These are phyloP conservation scores for Eucalyptus curtisii DNA, from an alignment of 345 rosid genomes.

Conservation along the genomic window DNA sequence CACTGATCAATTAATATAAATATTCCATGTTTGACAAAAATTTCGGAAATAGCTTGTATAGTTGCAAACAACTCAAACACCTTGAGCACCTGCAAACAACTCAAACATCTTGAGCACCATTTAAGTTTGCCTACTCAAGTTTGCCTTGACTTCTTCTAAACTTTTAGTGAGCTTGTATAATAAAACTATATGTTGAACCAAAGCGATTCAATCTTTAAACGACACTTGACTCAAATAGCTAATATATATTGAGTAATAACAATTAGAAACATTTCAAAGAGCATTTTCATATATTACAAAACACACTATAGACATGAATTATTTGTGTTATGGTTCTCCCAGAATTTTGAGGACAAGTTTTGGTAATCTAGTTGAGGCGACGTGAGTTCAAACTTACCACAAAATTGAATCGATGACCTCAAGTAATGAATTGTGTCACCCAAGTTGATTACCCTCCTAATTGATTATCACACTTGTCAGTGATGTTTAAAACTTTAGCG, in stretches of 20 bases:
- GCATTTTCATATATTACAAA: background rate
- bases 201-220: background rate
- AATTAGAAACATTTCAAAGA: background rate
- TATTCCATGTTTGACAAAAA: background rate
- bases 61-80: background rate
- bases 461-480: background rate
- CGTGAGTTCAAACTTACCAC: background rate
- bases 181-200: background rate
- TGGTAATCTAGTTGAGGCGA: background rate
- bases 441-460: background rate
- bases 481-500: background rate
- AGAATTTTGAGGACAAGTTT: background rate
- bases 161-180: background rate
- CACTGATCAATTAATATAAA: background rate
- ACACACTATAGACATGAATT: background rate
- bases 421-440: background rate
- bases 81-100: too few species aligned
- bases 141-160: background rate
- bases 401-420: background rate
- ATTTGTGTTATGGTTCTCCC: background rate
- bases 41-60: background rate
- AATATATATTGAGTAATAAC: background rate
- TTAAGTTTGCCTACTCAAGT: background rate
- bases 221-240: background rate
- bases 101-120: background rate